phyloP scores from a whole-genome alignment of 345 rosid species.

The Eucalyptus cladocalyx region DNA sequence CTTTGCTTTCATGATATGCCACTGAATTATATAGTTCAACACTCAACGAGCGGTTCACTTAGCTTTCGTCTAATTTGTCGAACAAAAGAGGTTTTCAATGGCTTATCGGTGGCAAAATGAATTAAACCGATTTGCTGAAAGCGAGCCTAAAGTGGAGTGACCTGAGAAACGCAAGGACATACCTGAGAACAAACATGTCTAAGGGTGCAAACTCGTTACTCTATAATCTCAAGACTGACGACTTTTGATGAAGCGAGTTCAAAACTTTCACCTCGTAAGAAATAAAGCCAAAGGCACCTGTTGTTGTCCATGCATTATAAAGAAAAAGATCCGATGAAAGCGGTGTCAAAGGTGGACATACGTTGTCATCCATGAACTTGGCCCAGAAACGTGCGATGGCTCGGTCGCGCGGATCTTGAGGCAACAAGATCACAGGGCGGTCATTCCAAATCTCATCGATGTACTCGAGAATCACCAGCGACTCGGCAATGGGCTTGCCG shows the following conservation, averaged over 20 bases:
- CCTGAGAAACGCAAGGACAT: not conserved
- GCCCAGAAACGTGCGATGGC: slow-evolving; percentile 52
- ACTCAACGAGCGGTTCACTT: not conserved
- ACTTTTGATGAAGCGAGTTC: not conserved
- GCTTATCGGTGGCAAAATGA: not conserved
- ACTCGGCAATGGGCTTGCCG: slow-evolving; percentile 26
- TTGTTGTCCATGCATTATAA: not conserved
- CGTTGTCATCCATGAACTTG: slow-evolving; percentile 34
- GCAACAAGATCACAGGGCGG: slow-evolving; percentile 13
- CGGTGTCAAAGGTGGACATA: not conserved
- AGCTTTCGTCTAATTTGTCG: not conserved
- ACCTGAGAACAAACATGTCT: not conserved
- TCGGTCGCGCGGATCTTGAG: slow-evolving; percentile 25
- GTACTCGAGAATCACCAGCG: slow-evolving; percentile 37
- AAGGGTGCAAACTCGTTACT: not conserved
- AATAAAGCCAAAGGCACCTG: not conserved
- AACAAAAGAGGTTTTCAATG: not conserved
- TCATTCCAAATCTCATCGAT: slow-evolving; percentile 42
- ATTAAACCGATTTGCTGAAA: not conserved
- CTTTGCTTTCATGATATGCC: not conserved
- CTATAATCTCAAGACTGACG: not conserved
- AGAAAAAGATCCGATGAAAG: not conserved
- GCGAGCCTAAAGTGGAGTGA: not conserved
- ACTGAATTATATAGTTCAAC: not conserved
- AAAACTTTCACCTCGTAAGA: not conserved